Conservation (phyloP, 1,139 yeast species). For the Meyerozyma carpophila region DNA sequence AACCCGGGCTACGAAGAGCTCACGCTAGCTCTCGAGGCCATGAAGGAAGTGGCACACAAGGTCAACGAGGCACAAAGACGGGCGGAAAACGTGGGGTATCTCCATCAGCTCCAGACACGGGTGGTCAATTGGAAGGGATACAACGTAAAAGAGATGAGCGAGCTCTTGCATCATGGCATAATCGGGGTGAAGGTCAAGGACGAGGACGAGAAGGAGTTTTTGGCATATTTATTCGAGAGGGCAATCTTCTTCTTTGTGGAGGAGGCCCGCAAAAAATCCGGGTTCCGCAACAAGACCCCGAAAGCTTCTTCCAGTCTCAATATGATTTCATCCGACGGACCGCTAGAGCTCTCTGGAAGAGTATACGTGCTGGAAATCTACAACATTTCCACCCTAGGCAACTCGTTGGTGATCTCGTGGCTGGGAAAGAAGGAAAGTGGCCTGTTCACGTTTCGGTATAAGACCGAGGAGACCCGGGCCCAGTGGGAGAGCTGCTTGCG, state of each 20-base stretch:
- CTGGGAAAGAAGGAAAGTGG: constrained; percentile 74
- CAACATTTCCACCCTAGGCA: constrained; percentile 45
- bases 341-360: constrained; percentile 58
- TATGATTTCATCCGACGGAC: constrained; percentile 5
- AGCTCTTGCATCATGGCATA: constrained; percentile 68
- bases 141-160: constrained; percentile 77
- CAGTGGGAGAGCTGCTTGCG: constrained; percentile 67
- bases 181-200: constrained; percentile 76
- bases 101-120: constrained; percentile 63
- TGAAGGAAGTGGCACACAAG: constrained; percentile 64
- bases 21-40: constrained; percentile 59
- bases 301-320: neutral
- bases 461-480: constrained; percentile 62
- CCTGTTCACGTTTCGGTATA: constrained; percentile 62
- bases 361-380: constrained; percentile 66
- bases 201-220: constrained; percentile 72
- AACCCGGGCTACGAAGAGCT: constrained; percentile 66
- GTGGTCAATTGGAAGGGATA: constrained; percentile 96
- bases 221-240: constrained; percentile 82
- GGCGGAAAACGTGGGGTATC: constrained; percentile 75
- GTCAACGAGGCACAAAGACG: constrained; percentile 94
- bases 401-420: constrained; percentile 69
- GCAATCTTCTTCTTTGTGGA: constrained; percentile 77
- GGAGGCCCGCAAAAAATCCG: constrained; percentile 17
- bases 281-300: constrained; percentile 10